Percentiles rank a stretch among this genome's conserved stretches.
These are phyloP conservation scores for Pleomassaria siparia DNA, from an alignment of 2,329 filamentous ascomycete genomes.

Conservation along the genomic window DNA sequence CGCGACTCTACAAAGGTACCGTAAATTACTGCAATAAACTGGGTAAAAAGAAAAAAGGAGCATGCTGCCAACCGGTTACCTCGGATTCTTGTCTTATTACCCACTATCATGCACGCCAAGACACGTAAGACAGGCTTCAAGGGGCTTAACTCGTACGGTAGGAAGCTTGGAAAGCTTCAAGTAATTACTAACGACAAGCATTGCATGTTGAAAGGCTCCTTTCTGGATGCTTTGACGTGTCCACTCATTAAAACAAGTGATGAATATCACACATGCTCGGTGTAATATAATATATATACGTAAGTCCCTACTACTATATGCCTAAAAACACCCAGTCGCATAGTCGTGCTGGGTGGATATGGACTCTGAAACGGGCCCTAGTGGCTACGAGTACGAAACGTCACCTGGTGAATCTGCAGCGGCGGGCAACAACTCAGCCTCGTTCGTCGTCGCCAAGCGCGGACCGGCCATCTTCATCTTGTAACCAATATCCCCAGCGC, in stretches of 20 bases:
- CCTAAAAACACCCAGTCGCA: background rate
- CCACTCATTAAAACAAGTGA: too few relatives aligned
- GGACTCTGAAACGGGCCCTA: constrained; percentile 7
- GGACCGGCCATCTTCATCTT: constrained; percentile 10
- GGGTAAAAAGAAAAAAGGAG: too few relatives aligned
- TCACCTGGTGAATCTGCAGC: constrained; percentile 3
- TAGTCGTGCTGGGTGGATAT: background rate
- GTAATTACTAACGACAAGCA: too few relatives aligned
- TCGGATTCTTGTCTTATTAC: too few relatives aligned
- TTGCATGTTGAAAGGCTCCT: too few relatives aligned
- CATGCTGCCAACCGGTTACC: too few relatives aligned
- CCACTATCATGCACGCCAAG: too few relatives aligned
- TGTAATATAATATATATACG: too few relatives aligned
- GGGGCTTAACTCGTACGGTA: too few relatives aligned
- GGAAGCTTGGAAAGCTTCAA: constrained; percentile 2
- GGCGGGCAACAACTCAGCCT: background rate
- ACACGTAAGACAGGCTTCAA: background rate
- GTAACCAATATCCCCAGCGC: background rate
- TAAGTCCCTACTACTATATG: background rate
- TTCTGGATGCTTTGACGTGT: too few relatives aligned
- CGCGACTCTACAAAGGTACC: too few relatives aligned
- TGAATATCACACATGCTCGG: background rate
- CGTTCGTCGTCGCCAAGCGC: constrained; percentile 5
- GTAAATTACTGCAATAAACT: too few relatives aligned
- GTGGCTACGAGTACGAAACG: constrained; percentile 6